These are phyloP conservation scores for Salvia rosmarinus DNA, from an alignment of 257 asterid species.

Conservation along the genomic window DNA sequence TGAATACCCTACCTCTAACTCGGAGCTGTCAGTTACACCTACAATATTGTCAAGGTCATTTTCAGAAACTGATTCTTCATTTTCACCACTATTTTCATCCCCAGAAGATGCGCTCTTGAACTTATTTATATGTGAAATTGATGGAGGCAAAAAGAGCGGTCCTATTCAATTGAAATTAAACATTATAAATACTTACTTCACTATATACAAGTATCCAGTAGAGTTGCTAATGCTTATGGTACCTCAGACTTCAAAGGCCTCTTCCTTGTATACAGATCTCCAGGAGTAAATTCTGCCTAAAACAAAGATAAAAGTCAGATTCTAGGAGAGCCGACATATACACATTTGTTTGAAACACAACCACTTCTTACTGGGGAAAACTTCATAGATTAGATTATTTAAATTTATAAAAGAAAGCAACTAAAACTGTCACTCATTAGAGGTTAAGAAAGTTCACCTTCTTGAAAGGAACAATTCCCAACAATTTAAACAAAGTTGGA, in stretches of 20 bases:
- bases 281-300: constrained; percentile 90
- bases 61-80: constrained; percentile 83
- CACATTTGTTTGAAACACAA: constrained; percentile 5
- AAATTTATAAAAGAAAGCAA: constrained; percentile 7
- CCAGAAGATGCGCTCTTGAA: constrained; percentile 47
- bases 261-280: constrained; percentile 78
- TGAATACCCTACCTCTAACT: constrained; percentile 62
- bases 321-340: constrained; percentile 15
- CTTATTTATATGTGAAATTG: constrained; percentile 50
- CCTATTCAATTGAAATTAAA: constrained; percentile 54
- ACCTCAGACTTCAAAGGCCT: constrained; percentile 79
- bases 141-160: constrained; percentile 52
- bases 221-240: constrained; percentile 27
- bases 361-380: constrained; percentile 17
- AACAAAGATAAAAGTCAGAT: constrained; percentile 30
- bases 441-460: constrained; percentile 18
- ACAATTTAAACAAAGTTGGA: constrained; percentile 77
- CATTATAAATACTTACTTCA: constrained; percentile 32
- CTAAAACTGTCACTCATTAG: background rate
- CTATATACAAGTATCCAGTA: constrained; percentile 18
- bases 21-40: constrained; percentile 74
- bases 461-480: too few species aligned
- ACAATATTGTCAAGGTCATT: constrained; percentile 86
- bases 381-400: constrained; percentile 11
- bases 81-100: constrained; percentile 59